Evolutionary conservation across 441 rosid genomes (phyloP).

Genomic region (Geranium incanum): DNA sequence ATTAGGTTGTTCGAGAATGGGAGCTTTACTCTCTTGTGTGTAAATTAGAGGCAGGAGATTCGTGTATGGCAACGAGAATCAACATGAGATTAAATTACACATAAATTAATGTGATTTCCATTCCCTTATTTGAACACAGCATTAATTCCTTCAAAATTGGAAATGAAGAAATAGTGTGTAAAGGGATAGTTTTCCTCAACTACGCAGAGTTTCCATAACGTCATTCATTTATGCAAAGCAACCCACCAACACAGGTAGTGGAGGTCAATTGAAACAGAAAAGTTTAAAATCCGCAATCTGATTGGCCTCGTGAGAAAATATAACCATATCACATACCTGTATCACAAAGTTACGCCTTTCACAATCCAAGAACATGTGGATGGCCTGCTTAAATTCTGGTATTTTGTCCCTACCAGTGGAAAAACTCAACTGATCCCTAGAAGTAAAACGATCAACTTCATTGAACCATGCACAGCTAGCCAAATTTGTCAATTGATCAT

Average conservation of each 20-base stretch:
- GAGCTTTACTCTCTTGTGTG: too few species aligned
- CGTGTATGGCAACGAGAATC: too few species aligned
- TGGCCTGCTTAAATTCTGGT: slow-evolving; percentile 52
- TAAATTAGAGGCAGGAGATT: too few species aligned
- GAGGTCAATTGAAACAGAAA: background rate
- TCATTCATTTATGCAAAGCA: too few species aligned
- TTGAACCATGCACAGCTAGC: slow-evolving; percentile 85
- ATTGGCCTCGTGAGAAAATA: background rate
- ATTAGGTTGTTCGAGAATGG: too few species aligned
- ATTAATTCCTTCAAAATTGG: background rate
- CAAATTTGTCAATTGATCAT: slow-evolving; percentile 63
- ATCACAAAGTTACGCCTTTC: slow-evolving; percentile 85
- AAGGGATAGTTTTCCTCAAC: too few species aligned
- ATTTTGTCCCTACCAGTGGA: slow-evolving; percentile 73
- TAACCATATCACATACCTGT: slow-evolving; percentile 42
- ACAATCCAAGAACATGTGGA: slow-evolving; percentile 79
- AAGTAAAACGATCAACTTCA: slow-evolving; percentile 85
- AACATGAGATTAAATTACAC: too few species aligned
- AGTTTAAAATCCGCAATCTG: background rate
- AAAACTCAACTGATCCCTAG: slow-evolving; percentile 84
- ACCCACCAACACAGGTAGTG: background rate
- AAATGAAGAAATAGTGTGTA: background rate
- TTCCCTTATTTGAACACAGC: background rate
- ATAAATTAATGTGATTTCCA: too few species aligned
- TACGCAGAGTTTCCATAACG: too few species aligned